Percentiles rank a stretch among this genome's conserved stretches.
These are phyloP conservation scores for Emericellopsis terricola DNA, from an alignment of 495 filamentous ascomycete species.

Conservation along the genomic window DNA sequence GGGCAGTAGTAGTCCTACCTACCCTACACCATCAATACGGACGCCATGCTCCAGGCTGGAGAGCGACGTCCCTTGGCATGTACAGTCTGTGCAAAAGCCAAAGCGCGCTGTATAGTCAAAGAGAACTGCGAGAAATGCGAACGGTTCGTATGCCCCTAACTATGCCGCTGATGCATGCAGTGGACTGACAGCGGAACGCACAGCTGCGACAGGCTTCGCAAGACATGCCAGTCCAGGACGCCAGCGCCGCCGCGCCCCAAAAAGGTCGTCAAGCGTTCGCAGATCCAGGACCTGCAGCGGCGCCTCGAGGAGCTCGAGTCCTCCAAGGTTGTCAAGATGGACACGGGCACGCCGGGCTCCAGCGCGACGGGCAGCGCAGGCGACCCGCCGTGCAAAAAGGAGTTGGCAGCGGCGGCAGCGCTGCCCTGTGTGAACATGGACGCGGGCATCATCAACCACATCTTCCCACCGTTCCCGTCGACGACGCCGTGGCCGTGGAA, in stretches of 20 bases:
- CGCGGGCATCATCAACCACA: neutral
- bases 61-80: conserved; percentile 6
- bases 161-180: neutral
- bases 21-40: too few relatives aligned
- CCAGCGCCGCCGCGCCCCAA: conserved; percentile 13
- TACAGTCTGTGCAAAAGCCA: conserved; percentile 7
- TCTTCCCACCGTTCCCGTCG: neutral
- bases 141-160: too few relatives aligned
- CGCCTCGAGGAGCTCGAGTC: conserved; percentile 13
- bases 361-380: neutral
- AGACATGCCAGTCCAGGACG: conserved; percentile 11
- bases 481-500: neutral
- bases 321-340: conserved; percentile 3
- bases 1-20: too few relatives aligned
- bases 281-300: conserved; percentile 13
- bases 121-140: conserved; percentile 6
- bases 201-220: conserved; percentile 14
- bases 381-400: too few relatives aligned
- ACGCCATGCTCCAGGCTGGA: too few relatives aligned
- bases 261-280: conserved; percentile 15
- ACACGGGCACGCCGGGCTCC: neutral
- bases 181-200: too few relatives aligned
- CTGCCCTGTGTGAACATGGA: neutral
- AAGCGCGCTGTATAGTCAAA: conserved; percentile 4
- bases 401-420: neutral